Percentiles rank a stretch among this genome's conserved stretches.
Evolutionary conservation across 1,139 yeast species (phyloP).

Genomic region (Waltiozyma sp.): DNA sequence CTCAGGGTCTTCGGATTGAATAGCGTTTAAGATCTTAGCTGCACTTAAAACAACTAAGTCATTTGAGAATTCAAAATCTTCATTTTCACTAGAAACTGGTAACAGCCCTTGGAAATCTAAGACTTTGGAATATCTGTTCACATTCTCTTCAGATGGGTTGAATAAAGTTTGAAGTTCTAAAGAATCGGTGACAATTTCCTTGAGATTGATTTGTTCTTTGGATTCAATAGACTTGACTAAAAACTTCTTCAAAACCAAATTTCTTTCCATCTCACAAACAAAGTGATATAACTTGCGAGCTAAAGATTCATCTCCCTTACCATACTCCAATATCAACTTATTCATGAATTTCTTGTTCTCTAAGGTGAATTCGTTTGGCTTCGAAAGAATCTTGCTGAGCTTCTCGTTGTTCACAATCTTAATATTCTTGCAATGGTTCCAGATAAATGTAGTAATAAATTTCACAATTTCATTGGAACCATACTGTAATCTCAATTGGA

Average conservation of each 20-base stretch:
- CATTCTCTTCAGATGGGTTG: slow-evolving; percentile 18
- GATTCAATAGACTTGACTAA: slow-evolving; percentile 6
- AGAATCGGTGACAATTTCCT: slow-evolving; percentile 6
- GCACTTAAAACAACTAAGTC: slow-evolving; percentile 20
- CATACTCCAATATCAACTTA: background rate
- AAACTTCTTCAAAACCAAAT: slow-evolving; percentile 11
- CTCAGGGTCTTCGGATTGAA: slow-evolving; percentile 14
- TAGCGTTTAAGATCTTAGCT: slow-evolving; percentile 20
- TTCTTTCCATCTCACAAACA: slow-evolving; percentile 13
- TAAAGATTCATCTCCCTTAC: slow-evolving; percentile 6
- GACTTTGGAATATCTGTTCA: slow-evolving; percentile 10
- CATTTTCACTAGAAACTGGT: slow-evolving; percentile 2
- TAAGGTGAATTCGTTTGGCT: background rate
- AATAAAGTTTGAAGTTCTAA: slow-evolving; percentile 18
- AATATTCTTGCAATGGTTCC: background rate
- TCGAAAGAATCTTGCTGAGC: background rate
- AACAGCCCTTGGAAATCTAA: slow-evolving; percentile 8
- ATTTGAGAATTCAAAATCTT: slow-evolving; percentile 10
- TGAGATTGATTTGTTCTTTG: slow-evolving; percentile 9
- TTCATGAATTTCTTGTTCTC: background rate
- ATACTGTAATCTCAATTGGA: background rate
- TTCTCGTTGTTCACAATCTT: background rate
- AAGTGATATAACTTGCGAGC: slow-evolving; percentile 7
- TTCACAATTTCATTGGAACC: background rate
- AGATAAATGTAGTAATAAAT: background rate